Conservation (phyloP, 192 early-diverging fungal species). For the Backusella westeae region DNA sequence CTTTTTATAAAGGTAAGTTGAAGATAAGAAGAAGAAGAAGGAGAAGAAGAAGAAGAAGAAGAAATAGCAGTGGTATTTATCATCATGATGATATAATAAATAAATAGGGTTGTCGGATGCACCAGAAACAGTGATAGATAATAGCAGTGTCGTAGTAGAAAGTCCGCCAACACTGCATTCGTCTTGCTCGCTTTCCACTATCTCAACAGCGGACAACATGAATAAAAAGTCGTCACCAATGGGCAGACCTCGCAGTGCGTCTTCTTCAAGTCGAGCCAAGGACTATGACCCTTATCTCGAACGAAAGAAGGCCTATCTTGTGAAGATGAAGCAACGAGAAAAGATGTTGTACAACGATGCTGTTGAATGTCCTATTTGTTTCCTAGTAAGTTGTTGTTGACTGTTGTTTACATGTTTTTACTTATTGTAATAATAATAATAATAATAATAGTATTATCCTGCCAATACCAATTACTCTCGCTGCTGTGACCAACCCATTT, state of each 20-base stretch:
- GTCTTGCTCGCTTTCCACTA: neutral
- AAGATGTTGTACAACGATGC: slow-evolving; percentile 53
- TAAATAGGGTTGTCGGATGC: slow-evolving; percentile 35
- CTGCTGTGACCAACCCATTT: slow-evolving; percentile 95
- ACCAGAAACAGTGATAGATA: slow-evolving; percentile 23
- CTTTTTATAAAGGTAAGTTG: slow-evolving; percentile 79
- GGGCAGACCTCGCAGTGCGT: slow-evolving; percentile 23
- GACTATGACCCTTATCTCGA: slow-evolving; percentile 17
- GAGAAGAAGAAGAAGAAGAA: slow-evolving; percentile 23
- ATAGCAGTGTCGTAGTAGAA: neutral
- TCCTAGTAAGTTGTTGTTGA: slow-evolving; percentile 58
- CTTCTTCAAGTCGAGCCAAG: slow-evolving; percentile 15
- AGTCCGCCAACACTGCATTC: slow-evolving; percentile 19
- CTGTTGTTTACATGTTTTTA: neutral
- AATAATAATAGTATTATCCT: slow-evolving; percentile 69
- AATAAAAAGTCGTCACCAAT: neutral
- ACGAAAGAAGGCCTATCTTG: slow-evolving; percentile 20
- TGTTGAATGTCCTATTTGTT: slow-evolving; percentile 96
- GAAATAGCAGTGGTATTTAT: neutral
- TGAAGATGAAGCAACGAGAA: slow-evolving; percentile 35
- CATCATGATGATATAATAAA: neutral
- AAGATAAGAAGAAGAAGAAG: slow-evolving; percentile 33
- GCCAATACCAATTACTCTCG: slow-evolving; percentile 88
- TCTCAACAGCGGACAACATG: neutral
- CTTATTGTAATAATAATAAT: neutral